phyloP scores from a whole-genome alignment of 129 eudicot species.

The Lactuca saligna region DNA sequence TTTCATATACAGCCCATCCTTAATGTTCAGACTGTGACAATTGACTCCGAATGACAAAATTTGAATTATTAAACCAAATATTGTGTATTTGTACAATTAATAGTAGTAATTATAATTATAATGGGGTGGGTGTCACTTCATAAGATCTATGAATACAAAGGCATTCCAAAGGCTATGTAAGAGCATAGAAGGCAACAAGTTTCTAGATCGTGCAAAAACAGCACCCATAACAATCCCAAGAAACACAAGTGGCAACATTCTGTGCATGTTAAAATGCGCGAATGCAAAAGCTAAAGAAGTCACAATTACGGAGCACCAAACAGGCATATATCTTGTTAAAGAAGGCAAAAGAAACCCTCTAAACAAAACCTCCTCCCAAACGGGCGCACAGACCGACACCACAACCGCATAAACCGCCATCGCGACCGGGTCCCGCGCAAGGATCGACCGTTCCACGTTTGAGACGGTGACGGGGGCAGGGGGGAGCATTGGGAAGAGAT shows the following conservation, averaged over 20 bases:
- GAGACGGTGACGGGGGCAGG: constrained; percentile 61
- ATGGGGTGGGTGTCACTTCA: constrained; percentile 33
- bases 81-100: constrained; percentile 20
- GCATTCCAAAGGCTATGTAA: constrained; percentile 77
- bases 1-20: not conserved
- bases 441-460: constrained; percentile 60
- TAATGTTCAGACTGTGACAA: not conserved
- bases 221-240: constrained; percentile 64
- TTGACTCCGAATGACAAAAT: too few relatives aligned
- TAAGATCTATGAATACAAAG: constrained; percentile 70
- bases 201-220: constrained; percentile 64
- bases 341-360: constrained; percentile 79
- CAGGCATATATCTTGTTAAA: constrained; percentile 70
- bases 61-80: not conserved
- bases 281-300: constrained; percentile 69
- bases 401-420: constrained; percentile 59
- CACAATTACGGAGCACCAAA: constrained; percentile 62
- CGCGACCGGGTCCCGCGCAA: constrained; percentile 66
- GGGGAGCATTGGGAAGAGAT: constrained; percentile 48
- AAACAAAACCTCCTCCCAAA: constrained; percentile 74
- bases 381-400: constrained; percentile 65
- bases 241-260: constrained; percentile 64
- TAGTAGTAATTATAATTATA: not conserved
- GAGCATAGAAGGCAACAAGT: constrained; percentile 58
- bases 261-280: constrained; percentile 68